A percentile compares a stretch with the other conserved stretches of the same genome.
phyloP scores from a whole-genome alignment of 1,139 yeast species.

The Scheffersomyces titani region DNA sequence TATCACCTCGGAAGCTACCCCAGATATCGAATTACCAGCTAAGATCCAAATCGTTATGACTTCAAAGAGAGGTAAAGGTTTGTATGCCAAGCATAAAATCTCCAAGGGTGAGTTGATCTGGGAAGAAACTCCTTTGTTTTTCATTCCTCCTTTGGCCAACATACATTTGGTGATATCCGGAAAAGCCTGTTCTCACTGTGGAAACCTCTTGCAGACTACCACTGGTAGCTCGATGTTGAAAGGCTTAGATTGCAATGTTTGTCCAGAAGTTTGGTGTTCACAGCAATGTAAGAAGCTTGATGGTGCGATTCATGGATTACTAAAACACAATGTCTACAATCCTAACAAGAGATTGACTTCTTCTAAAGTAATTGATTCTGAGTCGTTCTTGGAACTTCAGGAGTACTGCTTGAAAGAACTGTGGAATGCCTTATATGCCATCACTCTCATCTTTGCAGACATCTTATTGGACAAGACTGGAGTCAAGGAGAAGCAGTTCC shows the following conservation, averaged over 20 bases:
- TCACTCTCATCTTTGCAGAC: conserved; percentile 58
- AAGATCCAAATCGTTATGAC: conserved; percentile 46
- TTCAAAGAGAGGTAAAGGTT: conserved; percentile 49
- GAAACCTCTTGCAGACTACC: conserved; percentile 48
- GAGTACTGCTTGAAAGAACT: conserved; percentile 63
- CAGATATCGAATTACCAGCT: conserved; percentile 51
- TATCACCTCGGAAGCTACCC: conserved; percentile 55
- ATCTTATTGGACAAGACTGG: conserved; percentile 47
- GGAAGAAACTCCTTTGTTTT: conserved; percentile 63
- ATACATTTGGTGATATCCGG: conserved; percentile 62
- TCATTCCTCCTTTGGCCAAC: conserved; percentile 73
- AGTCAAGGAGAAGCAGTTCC: conserved; percentile 43
- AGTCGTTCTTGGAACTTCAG: conserved; percentile 57
- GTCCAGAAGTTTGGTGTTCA: conserved; percentile 76
- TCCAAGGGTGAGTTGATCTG: conserved; percentile 56
- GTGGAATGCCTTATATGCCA: conserved; percentile 71
- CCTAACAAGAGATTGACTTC: conserved; percentile 24
- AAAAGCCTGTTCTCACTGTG: conserved; percentile 81
- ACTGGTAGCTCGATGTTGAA: conserved; percentile 33
- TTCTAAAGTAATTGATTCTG: conserved; percentile 37
- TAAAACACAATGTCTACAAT: conserved; percentile 53
- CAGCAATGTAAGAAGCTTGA: conserved; percentile 56
- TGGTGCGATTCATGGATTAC: conserved; percentile 53
- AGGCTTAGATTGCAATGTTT: conserved; percentile 68
- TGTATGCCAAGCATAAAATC: conserved; percentile 46